Evolutionary conservation across 129 eudicot species (phyloP).

Genomic region (Lactuca sativa): DNA sequence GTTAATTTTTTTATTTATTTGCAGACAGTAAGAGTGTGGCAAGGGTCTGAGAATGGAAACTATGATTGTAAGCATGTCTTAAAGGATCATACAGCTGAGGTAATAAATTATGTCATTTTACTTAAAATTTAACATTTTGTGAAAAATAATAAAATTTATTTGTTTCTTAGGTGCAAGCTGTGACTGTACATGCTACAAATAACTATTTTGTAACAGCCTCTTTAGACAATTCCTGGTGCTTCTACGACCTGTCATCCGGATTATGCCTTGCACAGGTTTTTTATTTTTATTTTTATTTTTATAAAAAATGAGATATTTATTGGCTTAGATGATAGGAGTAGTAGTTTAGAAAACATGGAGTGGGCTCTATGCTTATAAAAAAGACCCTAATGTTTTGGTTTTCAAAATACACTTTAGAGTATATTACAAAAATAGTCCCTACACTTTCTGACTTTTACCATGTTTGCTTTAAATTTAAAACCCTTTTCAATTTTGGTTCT

Average conservation of each 20-base stretch:
- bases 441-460: background rate
- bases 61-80: conserved; percentile 74
- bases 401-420: background rate
- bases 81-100: conserved; percentile 97
- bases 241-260: conserved; percentile 82
- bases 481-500: too few relatives aligned
- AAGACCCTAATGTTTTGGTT: too few relatives aligned
- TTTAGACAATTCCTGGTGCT: conserved; percentile 93
- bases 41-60: conserved; percentile 79
- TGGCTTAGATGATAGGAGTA: too few relatives aligned
- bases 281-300: background rate
- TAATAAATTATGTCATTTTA: conserved; percentile 23
- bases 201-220: conserved; percentile 93
- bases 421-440: background rate
- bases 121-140: background rate
- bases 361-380: too few relatives aligned
- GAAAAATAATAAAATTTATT: too few relatives aligned
- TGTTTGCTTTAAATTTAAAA: too few relatives aligned
- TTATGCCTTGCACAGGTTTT: conserved; percentile 90
- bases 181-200: conserved; percentile 90
- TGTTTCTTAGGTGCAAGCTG: conserved; percentile 83
- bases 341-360: too few relatives aligned
- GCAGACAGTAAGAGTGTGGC: conserved; percentile 97
- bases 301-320: too few relatives aligned
- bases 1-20: conserved; percentile 15